Conservation (phyloP, 1,284 basidiomycete genomes). For the Grifola frondosa region DNA sequence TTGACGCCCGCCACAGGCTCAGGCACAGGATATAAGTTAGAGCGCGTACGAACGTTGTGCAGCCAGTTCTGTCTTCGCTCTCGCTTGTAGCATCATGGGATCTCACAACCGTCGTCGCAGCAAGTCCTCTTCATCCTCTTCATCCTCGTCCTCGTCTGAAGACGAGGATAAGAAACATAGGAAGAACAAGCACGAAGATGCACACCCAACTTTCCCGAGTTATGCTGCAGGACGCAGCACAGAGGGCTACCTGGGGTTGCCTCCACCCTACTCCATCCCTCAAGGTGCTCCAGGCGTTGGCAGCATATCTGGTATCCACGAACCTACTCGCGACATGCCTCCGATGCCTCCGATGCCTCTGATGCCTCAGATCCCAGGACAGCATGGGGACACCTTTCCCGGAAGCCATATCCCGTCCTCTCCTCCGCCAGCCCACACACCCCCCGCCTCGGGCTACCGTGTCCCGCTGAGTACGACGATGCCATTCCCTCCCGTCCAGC, state of each 20-base stretch:
- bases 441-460: conserved; percentile 61
- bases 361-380: conserved; percentile 4
- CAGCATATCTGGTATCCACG: conserved; percentile 10
- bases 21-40: too few species aligned
- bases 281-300: background rate
- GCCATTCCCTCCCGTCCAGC: conserved; percentile 44
- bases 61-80: background rate
- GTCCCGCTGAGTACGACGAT: conserved; percentile 48
- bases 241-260: conserved; percentile 1
- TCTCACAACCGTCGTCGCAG: conserved; percentile 28
- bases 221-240: conserved; percentile 4
- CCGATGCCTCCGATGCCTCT: conserved; percentile 3
- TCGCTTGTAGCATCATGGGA: conserved; percentile 11
- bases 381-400: conserved; percentile 10
- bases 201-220: conserved; percentile 4
- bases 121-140: conserved; percentile 17
- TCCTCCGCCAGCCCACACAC: conserved; percentile 15
- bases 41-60: too few species aligned
- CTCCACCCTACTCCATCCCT: background rate
- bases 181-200: conserved; percentile 13
- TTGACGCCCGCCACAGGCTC: too few species aligned
- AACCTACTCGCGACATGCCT: conserved; percentile 1
- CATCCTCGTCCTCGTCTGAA: conserved; percentile 22
- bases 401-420: background rate
- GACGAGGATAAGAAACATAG: conserved; percentile 22